Base-by-base conservation (phyloP, 1,284 basidiomycete species). In the Rhodotorula sp. region DNA sequence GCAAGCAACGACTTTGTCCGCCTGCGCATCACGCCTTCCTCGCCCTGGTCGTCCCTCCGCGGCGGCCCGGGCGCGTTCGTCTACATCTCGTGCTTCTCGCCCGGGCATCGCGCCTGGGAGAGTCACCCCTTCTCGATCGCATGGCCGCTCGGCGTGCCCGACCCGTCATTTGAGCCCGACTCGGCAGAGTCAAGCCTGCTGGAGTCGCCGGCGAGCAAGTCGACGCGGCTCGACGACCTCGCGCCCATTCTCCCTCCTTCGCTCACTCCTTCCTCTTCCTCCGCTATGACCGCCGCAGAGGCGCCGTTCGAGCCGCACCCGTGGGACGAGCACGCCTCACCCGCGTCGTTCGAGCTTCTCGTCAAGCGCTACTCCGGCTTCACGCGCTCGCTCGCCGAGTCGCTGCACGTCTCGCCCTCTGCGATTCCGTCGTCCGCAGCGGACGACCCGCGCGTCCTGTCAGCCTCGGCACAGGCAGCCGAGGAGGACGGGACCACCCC, bases 11-110 rank as follows among this genome's bases (percentile, higher is more conserved):
- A 66, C 23, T 74, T 61, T 52, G 42, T 74, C 23, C 73, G 73
- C 16, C 66, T 74, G 16, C 64, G 73, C 16, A 55, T 74, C 13
- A 53, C 45, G 5, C 65, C 66, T 1, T 10, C 45, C 5, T 41
- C 54, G 7, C 19, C 49, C 0, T 74, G 70, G 67, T 55, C 67
- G 1, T 21, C 13, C 1, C 13, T 21, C 0, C 53, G 63, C 10
- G 71, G 71, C 8, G 67, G 72, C 4, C 72, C 74, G 0, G 74
- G 74, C 19, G 61, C 62, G 0, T 74, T 74, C 55, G 70, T 76
- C 57, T 76, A 70, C 61, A 50, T 76, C 46, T 57, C 67, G 17
- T 53, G 60, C 13, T 70, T 19, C 25, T 56, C 62, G 53, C 21
- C 64, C 21, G 48, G 42, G 21, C 50, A 59, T 46, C 65, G 44